Percentiles rank a stretch among this genome's conserved stretches.
These are phyloP conservation scores for Sporisorium exsertum DNA, from an alignment of 1,284 basidiomycete species.

Conservation along the genomic window DNA sequence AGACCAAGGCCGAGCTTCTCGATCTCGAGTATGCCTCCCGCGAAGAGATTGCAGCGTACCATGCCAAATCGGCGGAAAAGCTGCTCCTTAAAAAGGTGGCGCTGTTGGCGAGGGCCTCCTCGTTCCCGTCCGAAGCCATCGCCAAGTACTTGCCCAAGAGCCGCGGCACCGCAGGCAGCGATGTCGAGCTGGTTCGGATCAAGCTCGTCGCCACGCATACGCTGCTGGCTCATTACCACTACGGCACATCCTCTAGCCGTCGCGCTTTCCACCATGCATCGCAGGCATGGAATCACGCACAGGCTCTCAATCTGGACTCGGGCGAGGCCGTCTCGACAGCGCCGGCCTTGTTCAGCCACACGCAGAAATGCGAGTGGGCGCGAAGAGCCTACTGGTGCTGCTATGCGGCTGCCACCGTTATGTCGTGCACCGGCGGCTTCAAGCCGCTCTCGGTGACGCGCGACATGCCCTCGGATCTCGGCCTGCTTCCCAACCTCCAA, in stretches of 20 bases:
- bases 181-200: conserved; percentile 55
- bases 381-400: conserved; percentile 56
- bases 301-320: conserved; percentile 48
- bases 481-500: conserved; percentile 47
- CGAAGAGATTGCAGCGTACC: conserved; percentile 56
- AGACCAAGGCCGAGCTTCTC: conserved; percentile 46
- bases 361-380: conserved; percentile 61
- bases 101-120: conserved; percentile 33
- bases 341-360: conserved; percentile 51
- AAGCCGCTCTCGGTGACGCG: conserved; percentile 45
- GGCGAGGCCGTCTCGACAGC: conserved; percentile 21
- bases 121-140: conserved; percentile 32
- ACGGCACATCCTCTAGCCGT: conserved; percentile 49
- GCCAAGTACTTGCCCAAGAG: conserved; percentile 27
- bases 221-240: conserved; percentile 59
- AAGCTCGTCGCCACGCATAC: conserved; percentile 60
- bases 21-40: conserved; percentile 47
- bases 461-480: conserved; percentile 52
- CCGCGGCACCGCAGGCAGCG: conserved; percentile 27
- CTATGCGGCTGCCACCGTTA: conserved; percentile 58
- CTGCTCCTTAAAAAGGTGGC: conserved; percentile 51
- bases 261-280: conserved; percentile 53
- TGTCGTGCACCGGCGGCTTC: conserved; percentile 61
- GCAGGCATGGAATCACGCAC: conserved; percentile 59
- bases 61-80: conserved; percentile 57